Evolutionary conservation across 2,329 filamentous ascomycete species (phyloP).

Genomic region (Colletotrichum nymphaeae): DNA sequence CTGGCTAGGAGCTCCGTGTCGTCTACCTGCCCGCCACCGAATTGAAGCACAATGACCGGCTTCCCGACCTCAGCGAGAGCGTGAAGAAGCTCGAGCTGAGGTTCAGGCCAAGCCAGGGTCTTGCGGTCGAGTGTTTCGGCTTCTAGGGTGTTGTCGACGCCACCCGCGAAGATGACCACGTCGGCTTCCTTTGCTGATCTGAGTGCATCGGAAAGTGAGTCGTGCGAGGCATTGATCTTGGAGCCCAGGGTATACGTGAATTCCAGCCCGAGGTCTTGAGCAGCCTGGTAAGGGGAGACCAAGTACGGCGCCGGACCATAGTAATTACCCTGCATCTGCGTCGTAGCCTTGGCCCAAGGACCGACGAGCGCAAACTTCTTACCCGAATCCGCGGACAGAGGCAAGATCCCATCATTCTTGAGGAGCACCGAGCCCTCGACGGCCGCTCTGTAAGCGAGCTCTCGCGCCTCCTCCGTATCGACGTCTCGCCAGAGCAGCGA

Average conservation of each 20-base stretch:
- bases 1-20: slow-evolving; percentile 59
- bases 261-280: slow-evolving; percentile 42
- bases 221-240: slow-evolving; percentile 40
- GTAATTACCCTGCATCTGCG: slow-evolving; percentile 37
- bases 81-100: slow-evolving; percentile 21
- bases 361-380: slow-evolving; percentile 46
- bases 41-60: slow-evolving; percentile 62
- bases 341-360: slow-evolving; percentile 48
- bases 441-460: slow-evolving; percentile 62
- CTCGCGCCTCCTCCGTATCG: slow-evolving; percentile 61
- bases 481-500: slow-evolving; percentile 67
- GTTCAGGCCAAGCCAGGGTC: slow-evolving; percentile 26
- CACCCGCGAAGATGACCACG: slow-evolving; percentile 66
- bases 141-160: slow-evolving; percentile 62
- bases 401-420: slow-evolving; percentile 65
- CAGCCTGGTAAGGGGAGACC: slow-evolving; percentile 34
- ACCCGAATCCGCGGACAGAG: slow-evolving; percentile 48
- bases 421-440: slow-evolving; percentile 59
- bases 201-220: slow-evolving; percentile 58
- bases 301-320: slow-evolving; percentile 39
- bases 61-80: slow-evolving; percentile 52
- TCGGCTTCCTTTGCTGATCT: slow-evolving; percentile 67
- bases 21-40: slow-evolving; percentile 67
- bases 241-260: slow-evolving; percentile 45
- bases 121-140: slow-evolving; percentile 68